Conservation (phyloP, 2,329 filamentous ascomycete genomes). For the Cryphonectria nitschkei region DNA sequence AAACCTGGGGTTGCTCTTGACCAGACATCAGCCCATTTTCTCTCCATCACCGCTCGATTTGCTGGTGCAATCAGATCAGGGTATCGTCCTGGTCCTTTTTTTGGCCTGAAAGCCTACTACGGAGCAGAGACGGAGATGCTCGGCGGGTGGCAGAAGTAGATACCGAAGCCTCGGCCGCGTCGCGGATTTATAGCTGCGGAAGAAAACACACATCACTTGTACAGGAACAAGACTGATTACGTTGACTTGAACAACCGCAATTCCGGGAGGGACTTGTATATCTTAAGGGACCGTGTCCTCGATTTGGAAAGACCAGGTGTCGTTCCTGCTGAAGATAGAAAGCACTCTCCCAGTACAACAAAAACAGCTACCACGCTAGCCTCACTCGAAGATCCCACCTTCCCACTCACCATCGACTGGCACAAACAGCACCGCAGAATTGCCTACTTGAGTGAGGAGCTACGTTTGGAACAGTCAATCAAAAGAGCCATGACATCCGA, state of each 20-base stretch:
- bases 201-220: background rate
- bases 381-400: background rate
- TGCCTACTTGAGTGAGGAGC: too few relatives aligned
- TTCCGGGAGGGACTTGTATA: background rate
- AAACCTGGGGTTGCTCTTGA: background rate
- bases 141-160: slow-evolving; percentile 22
- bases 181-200: slow-evolving; percentile 21
- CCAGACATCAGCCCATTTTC: background rate
- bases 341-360: background rate
- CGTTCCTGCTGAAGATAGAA: background rate
- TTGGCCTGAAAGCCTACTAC: background rate
- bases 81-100: background rate
- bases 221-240: background rate
- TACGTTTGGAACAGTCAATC: background rate
- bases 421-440: too few relatives aligned
- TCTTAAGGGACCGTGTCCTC: background rate
- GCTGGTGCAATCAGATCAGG: background rate
- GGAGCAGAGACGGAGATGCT: background rate
- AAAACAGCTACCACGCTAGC: background rate
- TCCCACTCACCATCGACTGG: background rate
- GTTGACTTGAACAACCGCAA: background rate
- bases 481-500: slow-evolving; percentile 16
- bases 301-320: background rate
- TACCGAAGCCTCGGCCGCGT: slow-evolving; percentile 19
- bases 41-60: background rate